These are phyloP conservation scores for Pseudopithomyces maydicus DNA, from an alignment of 2,329 filamentous ascomycete genomes.

Conservation along the genomic window DNA sequence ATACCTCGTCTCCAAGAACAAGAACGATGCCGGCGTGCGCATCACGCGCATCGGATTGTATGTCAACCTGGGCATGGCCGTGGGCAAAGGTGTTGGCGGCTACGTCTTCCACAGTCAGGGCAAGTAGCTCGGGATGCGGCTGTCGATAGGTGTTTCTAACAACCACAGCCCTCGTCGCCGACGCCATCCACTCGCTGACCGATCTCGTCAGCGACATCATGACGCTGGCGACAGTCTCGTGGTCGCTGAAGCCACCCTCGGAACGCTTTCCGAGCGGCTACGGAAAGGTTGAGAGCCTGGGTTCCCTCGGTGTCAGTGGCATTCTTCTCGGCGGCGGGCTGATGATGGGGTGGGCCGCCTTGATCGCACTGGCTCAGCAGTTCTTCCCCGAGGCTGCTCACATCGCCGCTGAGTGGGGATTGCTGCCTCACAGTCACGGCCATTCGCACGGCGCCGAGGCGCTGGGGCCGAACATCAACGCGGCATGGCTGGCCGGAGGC, in stretches of 20 bases:
- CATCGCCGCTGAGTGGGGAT: constrained; percentile 47
- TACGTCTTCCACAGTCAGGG: constrained; percentile 91
- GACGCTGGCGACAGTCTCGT: constrained; percentile 92
- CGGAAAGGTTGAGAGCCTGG: constrained; percentile 96
- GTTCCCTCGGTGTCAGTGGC: constrained; percentile 88
- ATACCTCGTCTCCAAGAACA: constrained; percentile 80
- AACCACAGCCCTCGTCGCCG: constrained; percentile 75
- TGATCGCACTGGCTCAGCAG: constrained; percentile 61
- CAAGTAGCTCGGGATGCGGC: constrained; percentile 17
- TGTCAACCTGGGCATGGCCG: constrained; percentile 91
- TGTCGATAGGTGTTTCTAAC: constrained; percentile 20
- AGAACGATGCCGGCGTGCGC: constrained; percentile 88
- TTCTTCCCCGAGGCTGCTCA: constrained; percentile 55
- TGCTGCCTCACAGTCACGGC: constrained; percentile 61
- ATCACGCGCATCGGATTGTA: constrained; percentile 89
- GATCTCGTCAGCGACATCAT: constrained; percentile 95
- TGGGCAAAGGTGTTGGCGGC: constrained; percentile 89
- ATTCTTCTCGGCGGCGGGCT: constrained; percentile 87
- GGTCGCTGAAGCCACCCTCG: constrained; percentile 84
- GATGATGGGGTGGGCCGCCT: constrained; percentile 79
- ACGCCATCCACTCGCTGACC: constrained; percentile 93
- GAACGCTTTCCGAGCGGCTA: constrained; percentile 87
- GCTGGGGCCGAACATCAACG: constrained; percentile 82
- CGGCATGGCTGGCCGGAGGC: constrained; percentile 89
- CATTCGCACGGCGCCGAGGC: constrained; percentile 66